Conservation (phyloP, 23 red algal species). For the Gracilaria domingensis region DNA sequence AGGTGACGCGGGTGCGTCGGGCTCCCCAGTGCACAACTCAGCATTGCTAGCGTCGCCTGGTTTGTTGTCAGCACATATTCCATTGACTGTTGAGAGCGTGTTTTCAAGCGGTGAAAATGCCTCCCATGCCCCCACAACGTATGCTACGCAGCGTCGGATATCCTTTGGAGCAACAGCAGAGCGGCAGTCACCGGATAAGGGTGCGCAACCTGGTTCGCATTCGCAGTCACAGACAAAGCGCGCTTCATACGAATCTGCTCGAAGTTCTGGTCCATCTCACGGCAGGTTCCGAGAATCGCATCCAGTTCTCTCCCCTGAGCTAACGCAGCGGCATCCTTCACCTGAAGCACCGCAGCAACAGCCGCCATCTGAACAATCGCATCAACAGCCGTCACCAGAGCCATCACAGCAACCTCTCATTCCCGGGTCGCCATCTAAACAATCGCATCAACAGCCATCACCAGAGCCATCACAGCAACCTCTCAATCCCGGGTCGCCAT, state of each 20-base stretch:
- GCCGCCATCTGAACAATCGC: not conserved
- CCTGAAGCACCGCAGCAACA: not conserved
- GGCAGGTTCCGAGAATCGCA: not conserved
- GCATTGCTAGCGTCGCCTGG: conserved; percentile 30
- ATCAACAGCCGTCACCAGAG: not conserved
- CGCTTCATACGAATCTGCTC: not conserved
- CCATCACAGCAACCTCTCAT: not conserved
- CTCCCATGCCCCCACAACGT: not conserved
- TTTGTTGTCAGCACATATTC: conserved; percentile 18
- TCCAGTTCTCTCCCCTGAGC: not conserved
- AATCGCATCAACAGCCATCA: not conserved
- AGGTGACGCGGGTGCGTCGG: not conserved
- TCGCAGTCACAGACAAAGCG: not conserved
- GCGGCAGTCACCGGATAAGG: not conserved
- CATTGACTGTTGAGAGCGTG: conserved; percentile 11
- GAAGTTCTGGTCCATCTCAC: not conserved
- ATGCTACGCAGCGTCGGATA: conserved; percentile 9
- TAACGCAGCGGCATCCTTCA: not conserved
- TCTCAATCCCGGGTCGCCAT: too few relatives aligned
- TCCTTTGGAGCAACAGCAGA: not conserved
- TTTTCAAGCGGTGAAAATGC: not conserved
- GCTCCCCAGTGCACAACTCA: not conserved
- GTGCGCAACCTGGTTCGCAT: not conserved
- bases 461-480: not conserved
- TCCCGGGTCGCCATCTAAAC: not conserved